Conservation (phyloP, 345 rosid species). For the Anastatica hierochuntica region DNA sequence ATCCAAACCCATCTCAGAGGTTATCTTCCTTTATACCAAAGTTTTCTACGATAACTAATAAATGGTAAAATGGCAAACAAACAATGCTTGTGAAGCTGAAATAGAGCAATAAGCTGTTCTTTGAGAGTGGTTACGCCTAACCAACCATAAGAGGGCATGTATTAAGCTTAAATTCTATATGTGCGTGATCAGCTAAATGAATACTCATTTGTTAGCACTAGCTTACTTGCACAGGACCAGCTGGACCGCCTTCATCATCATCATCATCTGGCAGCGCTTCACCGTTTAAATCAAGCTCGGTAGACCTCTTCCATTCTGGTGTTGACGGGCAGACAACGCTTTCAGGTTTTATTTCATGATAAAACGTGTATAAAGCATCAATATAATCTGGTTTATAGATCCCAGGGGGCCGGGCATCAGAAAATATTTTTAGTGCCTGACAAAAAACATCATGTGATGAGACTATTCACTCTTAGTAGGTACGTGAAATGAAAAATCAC, state of each 20-base stretch:
- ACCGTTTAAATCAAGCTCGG: conserved; percentile 93
- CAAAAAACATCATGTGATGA: conserved; percentile 4
- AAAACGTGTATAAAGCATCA: conserved; percentile 64
- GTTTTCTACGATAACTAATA: too few species aligned
- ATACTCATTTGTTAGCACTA: not conserved
- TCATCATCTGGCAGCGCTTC: conserved; percentile 53
- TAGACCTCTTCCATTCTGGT: conserved; percentile 98
- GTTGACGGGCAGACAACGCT: conserved; percentile 60
- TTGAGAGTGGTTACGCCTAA: too few species aligned
- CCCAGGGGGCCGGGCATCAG: conserved; percentile 95
- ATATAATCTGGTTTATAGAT: conserved; percentile 90
- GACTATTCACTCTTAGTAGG: too few species aligned
- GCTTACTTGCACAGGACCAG: conserved; percentile 25
- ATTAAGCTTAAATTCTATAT: not conserved
- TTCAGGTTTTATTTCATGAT: conserved; percentile 87
- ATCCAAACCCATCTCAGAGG: not conserved
- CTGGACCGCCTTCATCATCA: conserved; percentile 28
- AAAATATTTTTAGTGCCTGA: conserved; percentile 75
- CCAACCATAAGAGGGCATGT: not conserved
- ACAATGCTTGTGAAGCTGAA: too few species aligned
- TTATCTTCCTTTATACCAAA: too few species aligned
- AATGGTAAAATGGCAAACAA: too few species aligned
- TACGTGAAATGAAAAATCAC: too few species aligned
- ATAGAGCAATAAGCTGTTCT: too few species aligned
- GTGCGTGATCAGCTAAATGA: too few species aligned